A percentile compares a stretch with the other conserved stretches of the same genome.
phyloP scores from a whole-genome alignment of 148 eudicot genomes.

The Amaranthus hypochondriacus region DNA sequence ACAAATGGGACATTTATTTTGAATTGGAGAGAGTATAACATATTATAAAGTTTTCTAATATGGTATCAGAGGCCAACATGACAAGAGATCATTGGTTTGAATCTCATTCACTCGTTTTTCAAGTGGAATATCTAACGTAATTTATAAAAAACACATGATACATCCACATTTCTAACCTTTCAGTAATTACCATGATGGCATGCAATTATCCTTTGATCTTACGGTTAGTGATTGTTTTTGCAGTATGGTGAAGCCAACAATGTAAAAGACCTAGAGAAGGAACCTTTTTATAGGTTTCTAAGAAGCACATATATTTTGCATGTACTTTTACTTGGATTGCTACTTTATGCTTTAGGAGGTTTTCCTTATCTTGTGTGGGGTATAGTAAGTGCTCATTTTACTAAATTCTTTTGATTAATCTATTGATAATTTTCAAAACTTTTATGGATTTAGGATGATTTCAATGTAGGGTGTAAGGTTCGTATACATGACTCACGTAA shows the following conservation, averaged over 20 bases:
- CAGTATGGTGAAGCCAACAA: conserved; percentile 67
- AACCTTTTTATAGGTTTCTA: conserved; percentile 55
- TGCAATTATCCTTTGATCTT: no score
- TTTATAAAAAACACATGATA: no score
- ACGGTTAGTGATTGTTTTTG: conserved; percentile 11
- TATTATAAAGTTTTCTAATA: no score
- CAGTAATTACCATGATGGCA: no score
- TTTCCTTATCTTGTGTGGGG: conserved; percentile 77
- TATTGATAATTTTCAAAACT: not conserved
- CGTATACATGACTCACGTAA: conserved; percentile 60
- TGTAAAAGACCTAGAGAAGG: conserved; percentile 67
- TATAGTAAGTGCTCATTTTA: conserved; percentile 36
- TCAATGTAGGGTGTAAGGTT: conserved; percentile 60
- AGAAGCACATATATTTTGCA: conserved; percentile 49
- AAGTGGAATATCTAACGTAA: no score
- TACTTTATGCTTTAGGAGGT: conserved; percentile 57
- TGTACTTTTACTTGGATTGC: conserved; percentile 45
- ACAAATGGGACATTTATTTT: no score
- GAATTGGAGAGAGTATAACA: no score
- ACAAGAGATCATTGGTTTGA: no score
- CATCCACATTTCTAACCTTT: no score
- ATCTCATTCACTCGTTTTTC: no score
- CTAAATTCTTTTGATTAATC: not conserved
- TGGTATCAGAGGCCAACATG: no score
- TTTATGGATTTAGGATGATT: not conserved